phyloP scores from a whole-genome alignment of 768 basidiomycete genomes.

The Pholiota microspora region DNA sequence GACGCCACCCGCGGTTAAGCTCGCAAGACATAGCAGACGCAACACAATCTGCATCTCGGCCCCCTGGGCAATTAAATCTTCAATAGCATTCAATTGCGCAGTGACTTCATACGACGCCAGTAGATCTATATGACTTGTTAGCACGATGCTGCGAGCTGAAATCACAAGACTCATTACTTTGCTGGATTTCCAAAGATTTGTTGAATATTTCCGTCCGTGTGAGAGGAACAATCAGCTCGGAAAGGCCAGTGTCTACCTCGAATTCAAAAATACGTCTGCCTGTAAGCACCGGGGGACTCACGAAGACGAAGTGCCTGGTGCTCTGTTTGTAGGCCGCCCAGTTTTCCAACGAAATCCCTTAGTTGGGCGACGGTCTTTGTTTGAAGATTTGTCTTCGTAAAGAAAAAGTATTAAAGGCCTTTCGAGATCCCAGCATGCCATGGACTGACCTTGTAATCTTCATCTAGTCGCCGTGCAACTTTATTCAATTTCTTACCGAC shows the following conservation, averaged over 20 bases:
- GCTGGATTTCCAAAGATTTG: slow-evolving; percentile 91
- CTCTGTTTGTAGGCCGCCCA: slow-evolving; percentile 90
- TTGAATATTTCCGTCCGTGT: slow-evolving; percentile 89
- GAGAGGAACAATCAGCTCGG: slow-evolving; percentile 84
- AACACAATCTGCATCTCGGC: slow-evolving; percentile 78
- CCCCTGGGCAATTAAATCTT: slow-evolving; percentile 87
- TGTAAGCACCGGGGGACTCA: slow-evolving; percentile 38
- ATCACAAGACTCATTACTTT: slow-evolving; percentile 57
- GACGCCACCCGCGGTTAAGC: slow-evolving; percentile 81
- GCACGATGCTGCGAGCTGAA: neutral
- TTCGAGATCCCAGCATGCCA: no score
- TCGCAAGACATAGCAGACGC: slow-evolving; percentile 82
- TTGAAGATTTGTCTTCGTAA: slow-evolving; percentile 70
- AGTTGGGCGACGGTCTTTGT: slow-evolving; percentile 90
- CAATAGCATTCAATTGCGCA: slow-evolving; percentile 80
- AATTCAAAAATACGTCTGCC: slow-evolving; percentile 54
- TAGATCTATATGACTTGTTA: slow-evolving; percentile 58
- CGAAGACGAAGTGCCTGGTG: slow-evolving; percentile 88
- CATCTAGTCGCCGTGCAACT: slow-evolving; percentile 82
- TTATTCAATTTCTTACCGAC: slow-evolving; percentile 81
- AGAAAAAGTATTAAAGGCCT: slow-evolving; percentile 10
- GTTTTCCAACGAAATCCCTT: slow-evolving; percentile 91
- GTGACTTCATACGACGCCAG: slow-evolving; percentile 87
- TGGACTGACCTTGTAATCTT: slow-evolving; percentile 78
- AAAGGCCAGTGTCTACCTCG: slow-evolving; percentile 81